These are phyloP conservation scores for Penicillium maclennaniae DNA, from an alignment of 495 filamentous ascomycete species.

Conservation along the genomic window DNA sequence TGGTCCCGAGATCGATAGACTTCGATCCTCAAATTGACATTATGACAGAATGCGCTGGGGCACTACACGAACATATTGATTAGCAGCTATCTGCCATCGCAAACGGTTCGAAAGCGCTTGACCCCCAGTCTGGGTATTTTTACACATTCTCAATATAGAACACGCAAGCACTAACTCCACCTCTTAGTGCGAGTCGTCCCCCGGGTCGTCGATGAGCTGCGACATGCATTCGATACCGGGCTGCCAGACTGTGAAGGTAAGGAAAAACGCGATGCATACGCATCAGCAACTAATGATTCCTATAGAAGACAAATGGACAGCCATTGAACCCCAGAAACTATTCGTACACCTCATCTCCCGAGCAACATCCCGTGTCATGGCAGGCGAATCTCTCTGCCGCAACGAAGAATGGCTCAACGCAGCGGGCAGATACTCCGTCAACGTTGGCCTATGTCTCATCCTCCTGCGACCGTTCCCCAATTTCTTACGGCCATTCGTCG, in stretches of 20 bases:
- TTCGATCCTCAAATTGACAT: not conserved
- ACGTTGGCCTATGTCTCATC: constrained; percentile 35
- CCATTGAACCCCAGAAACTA: constrained; percentile 22
- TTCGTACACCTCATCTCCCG: constrained; percentile 47
- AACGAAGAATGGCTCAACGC: constrained; percentile 53
- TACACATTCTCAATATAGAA: not conserved
- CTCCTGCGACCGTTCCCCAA: constrained; percentile 33
- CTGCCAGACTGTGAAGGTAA: constrained; percentile 28
- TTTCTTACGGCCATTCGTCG: constrained; percentile 32
- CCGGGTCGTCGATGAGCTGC: constrained; percentile 27
- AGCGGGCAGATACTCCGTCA: constrained; percentile 51
- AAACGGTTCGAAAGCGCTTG: constrained; percentile 24
- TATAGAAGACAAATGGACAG: constrained; percentile 20
- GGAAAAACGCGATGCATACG: not conserved
- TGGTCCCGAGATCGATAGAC: not conserved
- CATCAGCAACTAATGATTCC: not conserved
- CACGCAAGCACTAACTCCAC: not conserved
- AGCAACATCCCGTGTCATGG: constrained; percentile 54
- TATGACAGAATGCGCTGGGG: constrained; percentile 26
- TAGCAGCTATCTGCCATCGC: constrained; percentile 22
- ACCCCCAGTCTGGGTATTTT: constrained; percentile 24
- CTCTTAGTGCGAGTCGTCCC: constrained; percentile 25
- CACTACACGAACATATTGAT: constrained; percentile 29
- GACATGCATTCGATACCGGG: constrained; percentile 19
- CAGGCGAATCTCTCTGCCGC: constrained; percentile 49